A percentile compares a stretch with the other conserved stretches of the same genome.
These are phyloP conservation scores for Penicillium mononematosum DNA, from an alignment of 495 filamentous ascomycete genomes.

Conservation along the genomic window DNA sequence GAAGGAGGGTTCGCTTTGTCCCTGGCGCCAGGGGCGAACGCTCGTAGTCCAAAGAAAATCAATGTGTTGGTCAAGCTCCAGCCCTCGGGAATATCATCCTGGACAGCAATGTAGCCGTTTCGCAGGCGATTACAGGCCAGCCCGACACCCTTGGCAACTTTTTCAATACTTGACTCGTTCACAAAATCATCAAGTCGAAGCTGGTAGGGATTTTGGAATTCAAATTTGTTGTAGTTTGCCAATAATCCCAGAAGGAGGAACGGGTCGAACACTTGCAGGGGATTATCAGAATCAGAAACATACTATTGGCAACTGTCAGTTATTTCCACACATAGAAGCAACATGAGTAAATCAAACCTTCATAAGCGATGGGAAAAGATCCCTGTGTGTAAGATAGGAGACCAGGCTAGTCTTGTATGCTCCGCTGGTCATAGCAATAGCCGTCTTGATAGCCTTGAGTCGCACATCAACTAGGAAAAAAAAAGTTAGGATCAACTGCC, in stretches of 20 bases:
- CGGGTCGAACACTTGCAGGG: constrained; percentile 62
- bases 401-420: constrained; percentile 91
- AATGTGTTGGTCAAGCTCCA: constrained; percentile 82
- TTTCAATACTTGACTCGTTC: constrained; percentile 82
- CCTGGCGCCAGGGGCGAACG: constrained; percentile 66
- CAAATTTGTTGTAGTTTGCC: constrained; percentile 99
- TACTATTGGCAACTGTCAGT: constrained; percentile 53
- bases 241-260: constrained; percentile 85
- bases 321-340: background rate
- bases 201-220: constrained; percentile 96
- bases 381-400: constrained; percentile 92
- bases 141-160: constrained; percentile 74
- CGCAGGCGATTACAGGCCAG: constrained; percentile 62
- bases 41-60: constrained; percentile 79
- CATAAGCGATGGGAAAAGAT: constrained; percentile 92
- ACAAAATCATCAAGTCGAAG: constrained; percentile 96
- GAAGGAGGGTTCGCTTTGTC: constrained; percentile 51
- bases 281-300: constrained; percentile 74
- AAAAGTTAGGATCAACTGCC: constrained; percentile 10
- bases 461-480: constrained; percentile 61
- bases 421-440: constrained; percentile 81
- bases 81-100: constrained; percentile 87
- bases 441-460: constrained; percentile 75
- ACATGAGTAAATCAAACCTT: constrained; percentile 58
- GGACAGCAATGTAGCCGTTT: constrained; percentile 79